A percentile compares a stretch with the other conserved stretches of the same genome.
These are phyloP conservation scores for Paraglomus brasilianum DNA, from an alignment of 192 early-diverging fungal species.

Conservation along the genomic window DNA sequence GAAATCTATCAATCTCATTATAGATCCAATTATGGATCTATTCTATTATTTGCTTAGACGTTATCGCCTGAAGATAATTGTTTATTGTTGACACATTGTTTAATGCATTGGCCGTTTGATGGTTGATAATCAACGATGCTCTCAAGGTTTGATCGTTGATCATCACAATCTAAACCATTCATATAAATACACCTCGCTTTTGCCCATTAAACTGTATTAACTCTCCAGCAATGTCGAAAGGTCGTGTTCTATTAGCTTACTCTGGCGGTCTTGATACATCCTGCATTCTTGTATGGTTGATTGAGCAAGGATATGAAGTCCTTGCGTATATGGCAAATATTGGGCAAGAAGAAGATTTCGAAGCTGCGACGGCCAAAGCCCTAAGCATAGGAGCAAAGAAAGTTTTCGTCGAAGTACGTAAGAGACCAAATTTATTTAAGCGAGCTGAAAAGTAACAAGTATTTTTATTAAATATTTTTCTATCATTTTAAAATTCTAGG, in stretches of 20 bases:
- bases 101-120: too few relatives aligned
- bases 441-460: not conserved
- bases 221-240: slow-evolving; percentile 62
- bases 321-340: slow-evolving; percentile 97
- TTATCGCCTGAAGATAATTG: too few relatives aligned
- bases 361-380: slow-evolving; percentile 89
- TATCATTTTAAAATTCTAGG: slow-evolving; percentile 47
- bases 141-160: too few relatives aligned
- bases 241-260: slow-evolving; percentile 91
- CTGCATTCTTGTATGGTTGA: slow-evolving; percentile 97
- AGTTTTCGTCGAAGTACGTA: slow-evolving; percentile 86
- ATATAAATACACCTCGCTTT: too few relatives aligned
- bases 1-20: too few relatives aligned
- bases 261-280: slow-evolving; percentile 99
- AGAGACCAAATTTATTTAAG: not conserved
- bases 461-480: too few relatives aligned
- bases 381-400: slow-evolving; percentile 88
- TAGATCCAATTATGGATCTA: too few relatives aligned
- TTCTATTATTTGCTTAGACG: too few relatives aligned
- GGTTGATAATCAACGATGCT: too few relatives aligned
- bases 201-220: slow-evolving; percentile 13
- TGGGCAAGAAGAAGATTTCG: slow-evolving; percentile 99
- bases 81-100: too few relatives aligned
- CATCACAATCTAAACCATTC: too few relatives aligned
- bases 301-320: slow-evolving; percentile 98